Conservation (phyloP, 2,329 filamentous ascomycete genomes). For the Hypoxylon sp. region DNA sequence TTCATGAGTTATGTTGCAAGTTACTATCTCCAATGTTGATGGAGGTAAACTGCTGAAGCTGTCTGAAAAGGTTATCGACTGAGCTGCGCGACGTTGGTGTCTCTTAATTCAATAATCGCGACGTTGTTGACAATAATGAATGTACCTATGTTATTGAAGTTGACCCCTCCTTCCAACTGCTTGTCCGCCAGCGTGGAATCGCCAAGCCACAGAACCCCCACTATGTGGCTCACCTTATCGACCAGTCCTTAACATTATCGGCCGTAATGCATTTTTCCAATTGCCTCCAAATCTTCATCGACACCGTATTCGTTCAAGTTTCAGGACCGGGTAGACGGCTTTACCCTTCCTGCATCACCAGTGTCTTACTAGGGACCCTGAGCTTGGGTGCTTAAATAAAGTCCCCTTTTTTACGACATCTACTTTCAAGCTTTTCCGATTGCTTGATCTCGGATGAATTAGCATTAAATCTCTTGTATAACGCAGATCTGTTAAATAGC, state of each 20-base stretch:
- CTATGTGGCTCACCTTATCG: conserved; percentile 36
- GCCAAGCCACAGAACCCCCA: conserved; percentile 30
- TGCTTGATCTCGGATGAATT: conserved; percentile 34
- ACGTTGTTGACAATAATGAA: not conserved
- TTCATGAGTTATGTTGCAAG: not conserved
- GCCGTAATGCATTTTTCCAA: not conserved
- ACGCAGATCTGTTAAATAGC: conserved; percentile 28
- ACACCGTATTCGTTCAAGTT: conserved; percentile 15
- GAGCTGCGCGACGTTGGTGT: not conserved
- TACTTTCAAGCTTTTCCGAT: conserved; percentile 13
- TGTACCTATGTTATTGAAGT: conserved; percentile 4
- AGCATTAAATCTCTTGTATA: conserved; percentile 21
- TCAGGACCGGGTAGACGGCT: conserved; percentile 23
- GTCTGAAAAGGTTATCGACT: not conserved
- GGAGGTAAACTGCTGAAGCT: not conserved
- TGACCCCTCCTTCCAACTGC: conserved; percentile 8
- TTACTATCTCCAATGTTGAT: no score
- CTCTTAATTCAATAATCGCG: conserved; percentile 1
- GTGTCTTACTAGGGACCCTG: conserved; percentile 15
- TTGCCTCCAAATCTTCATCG: conserved; percentile 10
- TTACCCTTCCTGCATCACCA: conserved; percentile 34
- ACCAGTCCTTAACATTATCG: not conserved
- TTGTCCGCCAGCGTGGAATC: not conserved
- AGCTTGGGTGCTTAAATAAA: conserved; percentile 15
- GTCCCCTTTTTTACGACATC: conserved; percentile 12